Percentiles rank a stretch among this genome's conserved stretches.
These are phyloP conservation scores for Babesia sp. DNA, from an alignment of 169 alveolate genomes.

Conservation along the genomic window DNA sequence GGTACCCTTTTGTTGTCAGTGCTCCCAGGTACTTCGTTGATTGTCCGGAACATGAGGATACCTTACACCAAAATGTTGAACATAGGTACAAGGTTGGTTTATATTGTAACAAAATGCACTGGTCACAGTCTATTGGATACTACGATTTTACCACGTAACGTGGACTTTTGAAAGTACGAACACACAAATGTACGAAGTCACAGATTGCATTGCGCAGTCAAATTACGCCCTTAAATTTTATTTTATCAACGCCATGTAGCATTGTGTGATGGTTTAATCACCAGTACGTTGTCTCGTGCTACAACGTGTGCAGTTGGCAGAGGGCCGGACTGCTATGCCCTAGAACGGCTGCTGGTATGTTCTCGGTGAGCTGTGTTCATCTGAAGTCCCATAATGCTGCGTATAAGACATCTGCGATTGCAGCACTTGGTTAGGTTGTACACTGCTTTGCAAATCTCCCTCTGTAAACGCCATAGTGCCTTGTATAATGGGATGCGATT, in stretches of 20 bases:
- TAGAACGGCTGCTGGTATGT: slow-evolving; percentile 8
- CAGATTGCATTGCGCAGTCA: background rate
- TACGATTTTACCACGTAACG: slow-evolving; percentile 4
- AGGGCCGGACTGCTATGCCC: background rate
- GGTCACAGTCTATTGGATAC: slow-evolving; percentile 55
- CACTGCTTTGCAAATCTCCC: background rate
- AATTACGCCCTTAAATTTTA: background rate
- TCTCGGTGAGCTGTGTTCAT: background rate
- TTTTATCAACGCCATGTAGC: too few relatives aligned
- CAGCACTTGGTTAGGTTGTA: background rate
- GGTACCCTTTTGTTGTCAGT: slow-evolving; percentile 76
- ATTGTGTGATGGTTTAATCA: too few relatives aligned
- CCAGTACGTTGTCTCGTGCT: background rate
- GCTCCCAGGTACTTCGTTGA: slow-evolving; percentile 74
- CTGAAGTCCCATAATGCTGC: background rate
- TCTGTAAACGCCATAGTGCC: background rate
- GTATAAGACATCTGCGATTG: slow-evolving; percentile 1
- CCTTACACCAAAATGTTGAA: slow-evolving; percentile 74
- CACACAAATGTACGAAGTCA: background rate
- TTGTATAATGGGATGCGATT: slow-evolving; percentile 13
- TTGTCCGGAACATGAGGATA: slow-evolving; percentile 70
- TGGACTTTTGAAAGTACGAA: background rate
- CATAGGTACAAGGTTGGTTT: slow-evolving; percentile 60
- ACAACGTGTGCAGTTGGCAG: background rate
- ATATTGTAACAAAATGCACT: too few relatives aligned